Conservation (phyloP, 176 grass and related monocot species). For the Aegilops longissima region DNA sequence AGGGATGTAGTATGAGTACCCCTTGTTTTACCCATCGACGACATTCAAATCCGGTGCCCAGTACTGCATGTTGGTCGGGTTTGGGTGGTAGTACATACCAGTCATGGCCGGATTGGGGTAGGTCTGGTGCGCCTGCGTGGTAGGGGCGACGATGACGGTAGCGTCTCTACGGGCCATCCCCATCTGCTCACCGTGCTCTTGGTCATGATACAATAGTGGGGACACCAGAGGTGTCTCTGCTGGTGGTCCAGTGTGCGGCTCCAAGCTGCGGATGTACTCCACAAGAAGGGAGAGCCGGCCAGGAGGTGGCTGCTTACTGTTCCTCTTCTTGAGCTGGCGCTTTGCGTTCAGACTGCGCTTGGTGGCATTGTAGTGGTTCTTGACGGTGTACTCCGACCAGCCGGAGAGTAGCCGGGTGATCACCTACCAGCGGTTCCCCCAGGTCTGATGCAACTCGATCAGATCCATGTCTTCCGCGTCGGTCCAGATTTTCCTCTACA, state of each 20-base stretch:
- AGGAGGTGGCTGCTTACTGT: background rate
- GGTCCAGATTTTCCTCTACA: conserved; percentile 5
- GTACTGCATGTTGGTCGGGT: background rate
- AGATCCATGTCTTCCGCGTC: background rate
- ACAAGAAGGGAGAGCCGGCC: background rate
- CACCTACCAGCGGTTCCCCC: background rate
- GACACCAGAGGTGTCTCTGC: background rate
- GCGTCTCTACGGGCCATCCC: background rate
- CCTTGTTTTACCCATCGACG: accelerated
- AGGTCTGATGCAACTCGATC: background rate
- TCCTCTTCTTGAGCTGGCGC: conserved; percentile 1
- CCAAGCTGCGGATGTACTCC: background rate
- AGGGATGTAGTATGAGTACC: background rate
- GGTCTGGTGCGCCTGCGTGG: background rate
- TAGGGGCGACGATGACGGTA: background rate
- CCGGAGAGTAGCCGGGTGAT: background rate
- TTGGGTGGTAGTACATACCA: background rate
- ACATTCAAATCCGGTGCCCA: background rate
- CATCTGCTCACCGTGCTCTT: background rate
- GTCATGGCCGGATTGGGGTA: background rate
- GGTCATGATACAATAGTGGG: background rate
- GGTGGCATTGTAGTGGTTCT: conserved; percentile 40
- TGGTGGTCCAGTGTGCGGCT: background rate
- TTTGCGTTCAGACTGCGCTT: background rate
- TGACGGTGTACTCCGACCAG: conserved; percentile 19